Evolutionary conservation across 352 stramenopile genomes (phyloP).

Genomic region (Phytophthora foliorum): DNA sequence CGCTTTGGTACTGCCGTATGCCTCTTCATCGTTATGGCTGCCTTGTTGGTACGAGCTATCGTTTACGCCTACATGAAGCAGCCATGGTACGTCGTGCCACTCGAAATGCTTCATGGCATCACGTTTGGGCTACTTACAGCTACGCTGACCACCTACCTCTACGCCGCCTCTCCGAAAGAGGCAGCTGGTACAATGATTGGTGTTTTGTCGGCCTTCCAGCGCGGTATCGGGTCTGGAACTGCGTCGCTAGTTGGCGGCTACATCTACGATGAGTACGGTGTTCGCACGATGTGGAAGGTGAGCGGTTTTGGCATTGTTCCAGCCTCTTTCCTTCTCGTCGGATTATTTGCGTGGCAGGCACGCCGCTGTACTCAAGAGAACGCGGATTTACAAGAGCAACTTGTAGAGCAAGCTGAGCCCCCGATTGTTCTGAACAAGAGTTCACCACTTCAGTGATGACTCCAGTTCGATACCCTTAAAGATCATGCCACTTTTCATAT

Average conservation of each 20-base stretch:
- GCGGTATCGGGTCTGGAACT: constrained; percentile 51
- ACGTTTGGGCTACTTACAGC: constrained; percentile 61
- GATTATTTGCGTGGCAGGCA: constrained; percentile 29
- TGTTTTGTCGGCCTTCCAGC: constrained; percentile 62
- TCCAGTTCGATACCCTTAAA: too few relatives aligned
- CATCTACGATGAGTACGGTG: constrained; percentile 63
- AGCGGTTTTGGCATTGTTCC: constrained; percentile 47
- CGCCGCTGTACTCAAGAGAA: neutral
- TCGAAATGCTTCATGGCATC: constrained; percentile 67
- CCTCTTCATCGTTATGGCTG: constrained; percentile 52
- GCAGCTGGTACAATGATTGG: constrained; percentile 66
- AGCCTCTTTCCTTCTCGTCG: constrained; percentile 14
- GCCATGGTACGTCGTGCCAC: constrained; percentile 61
- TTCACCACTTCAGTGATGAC: constrained; percentile 8
- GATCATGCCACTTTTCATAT: too few relatives aligned
- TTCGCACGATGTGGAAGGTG: constrained; percentile 59
- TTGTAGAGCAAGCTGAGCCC: constrained; percentile 14
- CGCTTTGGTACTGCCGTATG: constrained; percentile 51
- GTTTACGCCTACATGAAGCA: constrained; percentile 67
- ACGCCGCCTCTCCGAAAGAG: constrained; percentile 43
- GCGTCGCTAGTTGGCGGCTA: constrained; percentile 62
- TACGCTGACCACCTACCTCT: constrained; percentile 62
- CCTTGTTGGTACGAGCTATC: constrained; percentile 57
- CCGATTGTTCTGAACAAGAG: constrained; percentile 10
- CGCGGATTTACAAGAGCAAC: constrained; percentile 24